Evolutionary conservation across 2,329 filamentous ascomycete genomes (phyloP).

Genomic region (Aureobasidium sp.): DNA sequence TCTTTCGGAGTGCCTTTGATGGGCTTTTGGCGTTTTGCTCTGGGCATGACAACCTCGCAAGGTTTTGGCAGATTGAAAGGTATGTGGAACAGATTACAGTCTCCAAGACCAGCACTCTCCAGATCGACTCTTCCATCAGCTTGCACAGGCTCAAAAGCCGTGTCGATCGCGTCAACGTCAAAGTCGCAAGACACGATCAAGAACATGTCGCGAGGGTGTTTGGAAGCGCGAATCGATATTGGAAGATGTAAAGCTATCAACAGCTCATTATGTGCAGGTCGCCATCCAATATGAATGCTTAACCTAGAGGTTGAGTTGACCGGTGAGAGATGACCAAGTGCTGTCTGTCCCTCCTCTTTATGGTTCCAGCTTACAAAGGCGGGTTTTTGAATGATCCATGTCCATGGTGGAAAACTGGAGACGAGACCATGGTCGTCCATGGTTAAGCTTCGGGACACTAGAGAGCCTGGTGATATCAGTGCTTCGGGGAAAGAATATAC

Average conservation of each 20-base stretch:
- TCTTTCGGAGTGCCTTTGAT: not conserved
- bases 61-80: not conserved
- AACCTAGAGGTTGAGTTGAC: not conserved
- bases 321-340: not conserved
- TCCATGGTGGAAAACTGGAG: not conserved
- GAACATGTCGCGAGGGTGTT: conserved; percentile 1
- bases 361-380: not conserved
- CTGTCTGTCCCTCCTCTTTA: not conserved
- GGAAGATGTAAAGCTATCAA: conserved; percentile 11
- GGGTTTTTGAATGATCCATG: not conserved
- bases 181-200: not conserved
- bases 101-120: not conserved
- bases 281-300: not conserved
- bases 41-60: conserved; percentile 1
- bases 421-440: not conserved
- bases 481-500: too few relatives aligned
- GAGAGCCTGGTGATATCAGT: not conserved
- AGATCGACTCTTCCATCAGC: not conserved
- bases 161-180: not conserved
- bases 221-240: not conserved
- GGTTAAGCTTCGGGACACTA: not conserved
- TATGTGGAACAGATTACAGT: not conserved
- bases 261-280: not conserved
- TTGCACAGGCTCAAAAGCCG: not conserved
- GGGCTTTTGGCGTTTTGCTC: not conserved